Conservation (phyloP, 2,329 filamentous ascomycete genomes). For the Tricladium varicosporioides region DNA sequence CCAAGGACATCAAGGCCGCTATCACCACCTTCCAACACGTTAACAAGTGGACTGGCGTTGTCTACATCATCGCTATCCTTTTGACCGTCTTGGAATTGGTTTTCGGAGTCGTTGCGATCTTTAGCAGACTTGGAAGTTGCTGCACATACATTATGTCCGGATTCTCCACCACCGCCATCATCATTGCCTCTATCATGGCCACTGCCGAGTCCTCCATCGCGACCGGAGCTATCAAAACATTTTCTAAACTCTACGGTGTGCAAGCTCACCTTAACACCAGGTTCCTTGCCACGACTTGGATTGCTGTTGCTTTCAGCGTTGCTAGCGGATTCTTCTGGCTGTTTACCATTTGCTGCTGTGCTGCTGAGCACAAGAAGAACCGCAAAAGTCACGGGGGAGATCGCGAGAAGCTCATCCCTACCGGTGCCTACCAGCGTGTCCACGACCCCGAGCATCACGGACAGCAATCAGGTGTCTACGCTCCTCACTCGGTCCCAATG, state of each 20-base stretch:
- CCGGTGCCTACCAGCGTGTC: conserved; percentile 45
- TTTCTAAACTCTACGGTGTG: conserved; percentile 71
- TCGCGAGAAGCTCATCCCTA: conserved; percentile 30
- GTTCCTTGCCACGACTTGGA: conserved; percentile 74
- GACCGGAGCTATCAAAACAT: conserved; percentile 63
- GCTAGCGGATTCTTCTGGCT: conserved; percentile 85
- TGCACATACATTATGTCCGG: conserved; percentile 74
- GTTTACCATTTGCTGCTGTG: conserved; percentile 87
- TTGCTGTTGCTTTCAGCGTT: conserved; percentile 74
- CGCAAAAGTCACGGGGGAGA: conserved; percentile 23
- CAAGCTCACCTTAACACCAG: conserved; percentile 61
- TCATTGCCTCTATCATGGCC: conserved; percentile 68
- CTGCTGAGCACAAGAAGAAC: conserved; percentile 18
- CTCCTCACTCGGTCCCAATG: conserved; percentile 37
- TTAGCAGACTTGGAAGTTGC: conserved; percentile 78
- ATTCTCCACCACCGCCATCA: conserved; percentile 52
- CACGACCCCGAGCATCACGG: conserved; percentile 37
- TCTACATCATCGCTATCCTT: conserved; percentile 72
- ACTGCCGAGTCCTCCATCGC: conserved; percentile 73
- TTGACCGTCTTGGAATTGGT: conserved; percentile 70
- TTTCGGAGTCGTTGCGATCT: conserved; percentile 79
- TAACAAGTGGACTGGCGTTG: conserved; percentile 78
- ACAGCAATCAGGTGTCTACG: conserved; percentile 39
- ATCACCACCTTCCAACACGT: conserved; percentile 73
- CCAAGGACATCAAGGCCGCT: conserved; percentile 62